These are phyloP conservation scores for Fusarium albidum DNA, from an alignment of 2,329 filamentous ascomycete species.

Conservation along the genomic window DNA sequence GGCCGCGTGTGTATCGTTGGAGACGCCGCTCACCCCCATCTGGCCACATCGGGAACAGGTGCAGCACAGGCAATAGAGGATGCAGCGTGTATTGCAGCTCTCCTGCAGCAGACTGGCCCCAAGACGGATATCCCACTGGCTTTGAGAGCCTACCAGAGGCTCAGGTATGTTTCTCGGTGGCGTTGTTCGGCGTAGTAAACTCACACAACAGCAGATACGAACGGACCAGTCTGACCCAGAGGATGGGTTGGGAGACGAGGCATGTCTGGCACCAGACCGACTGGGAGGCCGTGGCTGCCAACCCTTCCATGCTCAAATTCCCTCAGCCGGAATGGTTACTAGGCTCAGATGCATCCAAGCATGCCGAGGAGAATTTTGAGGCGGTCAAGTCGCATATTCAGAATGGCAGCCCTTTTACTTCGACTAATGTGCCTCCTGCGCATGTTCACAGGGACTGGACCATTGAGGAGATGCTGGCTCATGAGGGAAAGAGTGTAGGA, in stretches of 20 bases:
- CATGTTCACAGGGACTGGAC: background rate
- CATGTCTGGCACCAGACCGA: slow-evolving; percentile 1
- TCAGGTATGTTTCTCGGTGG: background rate
- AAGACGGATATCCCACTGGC: background rate
- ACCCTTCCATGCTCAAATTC: background rate
- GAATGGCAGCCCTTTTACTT: background rate
- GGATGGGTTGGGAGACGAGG: background rate
- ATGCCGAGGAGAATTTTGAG: background rate
- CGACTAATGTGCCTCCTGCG: background rate
- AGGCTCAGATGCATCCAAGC: background rate
- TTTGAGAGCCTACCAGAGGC: slow-evolving; percentile 1
- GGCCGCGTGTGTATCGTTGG: slow-evolving; percentile 7
- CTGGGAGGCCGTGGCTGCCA: background rate
- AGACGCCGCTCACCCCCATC: slow-evolving; percentile 8
- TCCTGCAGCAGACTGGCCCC: background rate
- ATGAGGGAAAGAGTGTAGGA: no score
- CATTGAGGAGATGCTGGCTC: no score
- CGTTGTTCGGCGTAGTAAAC: background rate
- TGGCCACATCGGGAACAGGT: slow-evolving; percentile 10
- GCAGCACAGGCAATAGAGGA: slow-evolving; percentile 10
- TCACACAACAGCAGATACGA: background rate
- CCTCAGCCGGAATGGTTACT: background rate
- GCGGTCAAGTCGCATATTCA: background rate
- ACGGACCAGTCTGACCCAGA: background rate
- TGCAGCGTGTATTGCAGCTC: background rate